Evolutionary conservation across 768 basidiomycete species (phyloP).

Genomic region (Russula lepida): DNA sequence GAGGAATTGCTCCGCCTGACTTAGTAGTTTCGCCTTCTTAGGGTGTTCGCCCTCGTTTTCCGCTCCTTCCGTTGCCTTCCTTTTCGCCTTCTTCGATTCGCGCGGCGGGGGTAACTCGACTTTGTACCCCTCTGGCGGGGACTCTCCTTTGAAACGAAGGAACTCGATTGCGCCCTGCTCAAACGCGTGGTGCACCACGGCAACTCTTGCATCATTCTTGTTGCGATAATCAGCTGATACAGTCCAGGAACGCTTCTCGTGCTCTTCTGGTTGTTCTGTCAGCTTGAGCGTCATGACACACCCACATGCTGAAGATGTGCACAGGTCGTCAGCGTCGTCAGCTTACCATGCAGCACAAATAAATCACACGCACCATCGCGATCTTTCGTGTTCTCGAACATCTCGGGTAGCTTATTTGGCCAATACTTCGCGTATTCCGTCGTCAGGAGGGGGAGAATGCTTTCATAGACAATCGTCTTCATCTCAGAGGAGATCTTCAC

Average conservation of each 20-base stretch:
- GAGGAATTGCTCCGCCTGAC: slow-evolving; percentile 8
- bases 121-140: slow-evolving; percentile 35
- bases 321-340: background rate
- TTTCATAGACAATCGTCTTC: slow-evolving; percentile 37
- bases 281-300: slow-evolving; percentile 41
- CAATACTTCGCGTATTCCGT: slow-evolving; percentile 40
- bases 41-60: background rate
- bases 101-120: slow-evolving; percentile 27
- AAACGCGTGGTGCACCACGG: slow-evolving; percentile 44
- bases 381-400: slow-evolving; percentile 37
- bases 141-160: slow-evolving; percentile 43
- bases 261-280: slow-evolving; percentile 26
- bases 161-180: slow-evolving; percentile 52
- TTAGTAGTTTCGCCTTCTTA: slow-evolving; percentile 3
- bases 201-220: slow-evolving; percentile 55
- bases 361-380: slow-evolving; percentile 39
- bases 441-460: slow-evolving; percentile 38
- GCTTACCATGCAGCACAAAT: background rate
- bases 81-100: slow-evolving; percentile 19
- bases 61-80: slow-evolving; percentile 16
- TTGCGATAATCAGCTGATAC: slow-evolving; percentile 44
- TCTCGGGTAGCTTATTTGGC: slow-evolving; percentile 30
- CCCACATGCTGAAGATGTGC: slow-evolving; percentile 39
- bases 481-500: slow-evolving; percentile 38
- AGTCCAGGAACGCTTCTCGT: slow-evolving; percentile 37